Evolutionary conservation across 257 asterid species (phyloP).

Genomic region (Cynanchum wilfordii): DNA sequence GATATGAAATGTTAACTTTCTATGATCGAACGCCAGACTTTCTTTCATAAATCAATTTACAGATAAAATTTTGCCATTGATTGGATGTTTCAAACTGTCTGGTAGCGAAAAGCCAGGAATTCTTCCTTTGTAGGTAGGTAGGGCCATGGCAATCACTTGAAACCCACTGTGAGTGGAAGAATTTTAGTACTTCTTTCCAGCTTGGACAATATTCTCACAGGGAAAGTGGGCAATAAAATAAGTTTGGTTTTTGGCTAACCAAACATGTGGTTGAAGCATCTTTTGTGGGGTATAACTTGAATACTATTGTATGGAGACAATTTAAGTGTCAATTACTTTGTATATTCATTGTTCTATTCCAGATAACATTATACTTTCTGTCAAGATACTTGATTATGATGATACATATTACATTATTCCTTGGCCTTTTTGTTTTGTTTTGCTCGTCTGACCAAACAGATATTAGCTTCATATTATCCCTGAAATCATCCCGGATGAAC

Average conservation of each 20-base stretch:
- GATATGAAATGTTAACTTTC: neutral
- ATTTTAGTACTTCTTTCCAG: conserved; percentile 25
- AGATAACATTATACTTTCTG: neutral
- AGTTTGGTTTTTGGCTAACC: conserved; percentile 21
- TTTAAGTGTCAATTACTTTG: conserved; percentile 4
- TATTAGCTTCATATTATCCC: neutral
- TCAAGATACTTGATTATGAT: conserved; percentile 4
- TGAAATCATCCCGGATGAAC: neutral
- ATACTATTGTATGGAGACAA: conserved; percentile 3
- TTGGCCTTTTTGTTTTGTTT: neutral
- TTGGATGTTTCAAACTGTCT: conserved; percentile 8
- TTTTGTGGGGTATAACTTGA: conserved; percentile 34
- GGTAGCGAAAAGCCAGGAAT: neutral
- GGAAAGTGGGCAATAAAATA: conserved; percentile 12
- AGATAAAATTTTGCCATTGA: neutral
- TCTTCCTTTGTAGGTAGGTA: neutral
- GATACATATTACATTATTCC: neutral
- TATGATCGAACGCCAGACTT: neutral
- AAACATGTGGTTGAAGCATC: conserved; percentile 34
- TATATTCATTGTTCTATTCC: conserved; percentile 14
- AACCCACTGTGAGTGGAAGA: conserved; percentile 26
- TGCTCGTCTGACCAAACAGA: neutral
- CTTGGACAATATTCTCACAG: conserved; percentile 22
- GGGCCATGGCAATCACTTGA: conserved; percentile 24
- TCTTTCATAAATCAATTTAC: neutral